phyloP scores from a whole-genome alignment of 345 rosid species.

The Eucalyptus coolabah region DNA sequence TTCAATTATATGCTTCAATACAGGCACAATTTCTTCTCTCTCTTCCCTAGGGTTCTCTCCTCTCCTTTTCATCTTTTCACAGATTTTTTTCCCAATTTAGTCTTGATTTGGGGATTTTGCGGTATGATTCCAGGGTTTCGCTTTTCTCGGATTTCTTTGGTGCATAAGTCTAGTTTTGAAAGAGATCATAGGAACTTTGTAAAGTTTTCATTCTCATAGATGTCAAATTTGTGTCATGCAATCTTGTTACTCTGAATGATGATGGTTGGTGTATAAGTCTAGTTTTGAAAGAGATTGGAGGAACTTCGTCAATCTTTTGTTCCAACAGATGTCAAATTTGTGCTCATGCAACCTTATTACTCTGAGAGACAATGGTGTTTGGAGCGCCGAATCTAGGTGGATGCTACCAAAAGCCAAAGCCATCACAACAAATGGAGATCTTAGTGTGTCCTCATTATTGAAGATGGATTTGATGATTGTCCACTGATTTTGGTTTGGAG shows the following conservation, averaged over 20 bases:
- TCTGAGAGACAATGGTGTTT: neutral
- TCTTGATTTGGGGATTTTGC: neutral
- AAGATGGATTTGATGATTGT: neutral
- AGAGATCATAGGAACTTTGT: neutral
- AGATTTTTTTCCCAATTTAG: neutral
- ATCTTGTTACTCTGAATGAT: neutral
- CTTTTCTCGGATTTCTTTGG: neutral
- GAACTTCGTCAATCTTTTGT: too few species aligned
- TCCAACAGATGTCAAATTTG: too few species aligned
- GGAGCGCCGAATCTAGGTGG: neutral
- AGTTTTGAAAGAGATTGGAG: too few species aligned
- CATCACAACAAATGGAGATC: neutral
- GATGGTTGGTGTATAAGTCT: too few species aligned
- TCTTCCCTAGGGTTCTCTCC: neutral
- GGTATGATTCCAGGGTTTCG: too few species aligned
- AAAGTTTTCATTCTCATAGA: neutral
- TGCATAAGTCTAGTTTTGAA: neutral
- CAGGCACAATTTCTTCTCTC: neutral
- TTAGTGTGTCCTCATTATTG: neutral
- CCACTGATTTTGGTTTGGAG: neutral
- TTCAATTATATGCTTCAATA: neutral
- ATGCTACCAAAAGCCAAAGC: neutral
- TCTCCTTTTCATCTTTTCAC: neutral
- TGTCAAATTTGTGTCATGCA: neutral
- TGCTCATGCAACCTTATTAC: too few species aligned